Percentiles rank a stretch among this genome's conserved stretches.
These are phyloP conservation scores for Tuber umbilicatum DNA, from an alignment of 495 filamentous ascomycete genomes.

Conservation along the genomic window DNA sequence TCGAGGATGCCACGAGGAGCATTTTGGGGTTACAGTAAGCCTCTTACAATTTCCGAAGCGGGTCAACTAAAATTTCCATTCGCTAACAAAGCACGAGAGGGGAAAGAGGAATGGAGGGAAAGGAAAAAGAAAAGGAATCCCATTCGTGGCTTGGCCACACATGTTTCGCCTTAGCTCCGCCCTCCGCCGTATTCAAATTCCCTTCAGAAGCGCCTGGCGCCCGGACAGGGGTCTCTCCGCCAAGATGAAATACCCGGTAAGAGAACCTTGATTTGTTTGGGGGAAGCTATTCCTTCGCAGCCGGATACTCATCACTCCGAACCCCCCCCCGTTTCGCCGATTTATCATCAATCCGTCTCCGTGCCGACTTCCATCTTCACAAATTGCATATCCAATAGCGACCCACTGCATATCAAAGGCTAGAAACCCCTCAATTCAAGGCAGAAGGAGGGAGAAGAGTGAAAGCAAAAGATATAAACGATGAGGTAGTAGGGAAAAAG, in stretches of 20 bases:
- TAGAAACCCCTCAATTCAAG: neutral
- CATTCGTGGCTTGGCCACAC: constrained; percentile 18
- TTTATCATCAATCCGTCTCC: constrained; percentile 27
- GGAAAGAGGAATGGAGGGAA: neutral
- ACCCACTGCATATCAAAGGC: neutral
- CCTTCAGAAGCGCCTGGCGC: constrained; percentile 9
- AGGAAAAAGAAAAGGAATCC: constrained; percentile 19
- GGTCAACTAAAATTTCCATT: constrained; percentile 9
- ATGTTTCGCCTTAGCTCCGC: constrained; percentile 8
- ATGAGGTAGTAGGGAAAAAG: neutral
- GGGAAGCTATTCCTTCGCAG: neutral
- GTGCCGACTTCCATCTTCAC: constrained; percentile 5
- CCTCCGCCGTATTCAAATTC: constrained; percentile 10
- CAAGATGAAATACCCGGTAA: constrained; percentile 10
- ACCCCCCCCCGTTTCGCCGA: constrained; percentile 21
- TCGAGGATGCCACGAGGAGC: constrained; percentile 26
- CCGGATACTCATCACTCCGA: constrained; percentile 33
- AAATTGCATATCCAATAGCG: neutral
- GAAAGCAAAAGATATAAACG: neutral
- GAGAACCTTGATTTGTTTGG: neutral
- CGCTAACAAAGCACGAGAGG: constrained; percentile 11
- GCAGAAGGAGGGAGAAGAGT: neutral
- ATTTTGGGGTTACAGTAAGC: constrained; percentile 20
- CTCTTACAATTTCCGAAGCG: constrained; percentile 15
- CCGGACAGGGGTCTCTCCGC: constrained; percentile 7